Conservation (phyloP, 129 eudicot species). For the Chrysanthemum seticuspe region DNA sequence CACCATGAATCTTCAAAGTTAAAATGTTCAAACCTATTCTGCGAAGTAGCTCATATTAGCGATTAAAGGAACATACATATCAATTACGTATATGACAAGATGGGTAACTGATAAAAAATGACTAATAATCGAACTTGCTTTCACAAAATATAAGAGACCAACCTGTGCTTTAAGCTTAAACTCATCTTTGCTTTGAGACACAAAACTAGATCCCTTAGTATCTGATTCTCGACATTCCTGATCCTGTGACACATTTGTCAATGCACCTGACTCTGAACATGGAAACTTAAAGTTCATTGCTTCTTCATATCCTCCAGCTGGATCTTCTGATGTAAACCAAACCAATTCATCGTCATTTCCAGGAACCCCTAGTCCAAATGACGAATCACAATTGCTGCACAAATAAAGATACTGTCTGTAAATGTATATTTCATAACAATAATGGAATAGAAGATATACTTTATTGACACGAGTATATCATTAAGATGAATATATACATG, state of each 20-base stretch:
- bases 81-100: neutral
- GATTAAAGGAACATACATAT: too few species aligned
- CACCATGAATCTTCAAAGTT: too few species aligned
- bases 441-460: neutral
- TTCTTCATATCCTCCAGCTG: conserved; percentile 56
- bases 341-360: conserved; percentile 63
- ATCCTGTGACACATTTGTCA: conserved; percentile 34
- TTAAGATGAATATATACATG: neutral
- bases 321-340: conserved; percentile 75
- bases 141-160: conserved; percentile 13
- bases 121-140: neutral
- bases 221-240: conserved; percentile 29
- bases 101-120: conserved; percentile 16
- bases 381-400: conserved; percentile 86
- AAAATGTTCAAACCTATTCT: too few species aligned
- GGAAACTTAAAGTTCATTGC: conserved; percentile 44
- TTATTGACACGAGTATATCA: neutral
- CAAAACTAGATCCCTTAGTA: conserved; percentile 30
- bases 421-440: conserved; percentile 1
- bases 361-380: conserved; percentile 61
- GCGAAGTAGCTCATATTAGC: too few species aligned
- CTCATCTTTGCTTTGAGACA: conserved; percentile 33
- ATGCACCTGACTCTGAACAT: conserved; percentile 40
- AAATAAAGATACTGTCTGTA: conserved; percentile 3
- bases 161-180: conserved; percentile 41